Conservation (phyloP, 169 alveolate species). For the Sarcocystis neurona region DNA sequence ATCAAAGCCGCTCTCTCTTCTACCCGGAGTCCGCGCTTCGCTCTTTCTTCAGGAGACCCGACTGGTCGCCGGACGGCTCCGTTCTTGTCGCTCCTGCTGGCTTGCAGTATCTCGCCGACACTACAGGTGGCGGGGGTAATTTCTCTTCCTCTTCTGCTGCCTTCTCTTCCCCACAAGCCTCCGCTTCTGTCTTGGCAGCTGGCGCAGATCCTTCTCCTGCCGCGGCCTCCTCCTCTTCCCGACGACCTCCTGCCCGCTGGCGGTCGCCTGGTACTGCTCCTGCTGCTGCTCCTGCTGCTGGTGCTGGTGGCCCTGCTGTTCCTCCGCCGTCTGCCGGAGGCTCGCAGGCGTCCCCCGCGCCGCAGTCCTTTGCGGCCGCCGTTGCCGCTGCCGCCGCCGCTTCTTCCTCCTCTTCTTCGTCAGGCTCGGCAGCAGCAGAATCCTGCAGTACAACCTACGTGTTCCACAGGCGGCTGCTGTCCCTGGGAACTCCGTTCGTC, state of each 20-base stretch:
- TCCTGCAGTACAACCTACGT: conserved; percentile 16
- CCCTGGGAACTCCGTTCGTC: conserved; percentile 23
- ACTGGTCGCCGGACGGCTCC: conserved; percentile 90
- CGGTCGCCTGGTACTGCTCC: too few species aligned
- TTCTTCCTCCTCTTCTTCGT: too few species aligned
- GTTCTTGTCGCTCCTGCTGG: conserved; percentile 88
- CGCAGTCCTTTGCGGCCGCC: neutral
- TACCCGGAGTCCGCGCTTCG: conserved; percentile 83
- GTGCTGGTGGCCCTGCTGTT: too few species aligned
- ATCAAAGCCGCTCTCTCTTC: conserved; percentile 72
- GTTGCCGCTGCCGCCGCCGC: neutral
- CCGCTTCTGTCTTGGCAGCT: conserved; percentile 3
- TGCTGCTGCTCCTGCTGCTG: too few species aligned
- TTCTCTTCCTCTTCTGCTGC: neutral
- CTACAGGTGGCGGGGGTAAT: neutral
- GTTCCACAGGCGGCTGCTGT: conserved; percentile 27
- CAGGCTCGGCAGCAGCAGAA: too few species aligned
- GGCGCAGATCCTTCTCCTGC: conserved; percentile 15
- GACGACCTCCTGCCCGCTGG: too few species aligned
- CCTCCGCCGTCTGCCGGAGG: too few species aligned
- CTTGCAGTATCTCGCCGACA: conserved; percentile 62
- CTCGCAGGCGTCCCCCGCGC: too few species aligned
- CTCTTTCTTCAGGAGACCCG: conserved; percentile 86
- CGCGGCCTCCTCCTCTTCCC: too few species aligned
- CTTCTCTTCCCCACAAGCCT: conserved; percentile 32